These are phyloP conservation scores for Penicillium salamii DNA, from an alignment of 495 filamentous ascomycete species.

Conservation along the genomic window DNA sequence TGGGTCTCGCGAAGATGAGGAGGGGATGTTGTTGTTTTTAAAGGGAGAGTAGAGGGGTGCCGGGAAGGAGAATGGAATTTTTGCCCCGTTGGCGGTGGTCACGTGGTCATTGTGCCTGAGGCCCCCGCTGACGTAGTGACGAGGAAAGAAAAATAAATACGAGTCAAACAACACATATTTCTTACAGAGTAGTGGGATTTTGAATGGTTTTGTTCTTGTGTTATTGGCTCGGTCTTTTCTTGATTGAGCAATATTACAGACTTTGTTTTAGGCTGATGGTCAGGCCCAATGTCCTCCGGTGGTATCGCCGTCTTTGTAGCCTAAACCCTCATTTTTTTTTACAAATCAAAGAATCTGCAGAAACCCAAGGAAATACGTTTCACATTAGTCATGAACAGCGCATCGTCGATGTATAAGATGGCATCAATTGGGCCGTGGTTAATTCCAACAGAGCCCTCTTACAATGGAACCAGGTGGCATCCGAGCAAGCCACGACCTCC, in stretches of 20 bases:
- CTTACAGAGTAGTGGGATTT: not conserved
- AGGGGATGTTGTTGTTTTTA: constrained; percentile 21
- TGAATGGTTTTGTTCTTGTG: not conserved
- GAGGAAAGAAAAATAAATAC: too few species aligned
- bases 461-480: constrained; percentile 81
- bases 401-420: constrained; percentile 3
- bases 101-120: constrained; percentile 38
- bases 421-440: not conserved
- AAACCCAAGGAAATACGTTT: not conserved
- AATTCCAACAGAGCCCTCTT: constrained; percentile 5
- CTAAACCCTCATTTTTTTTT: not conserved
- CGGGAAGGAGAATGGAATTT: constrained; percentile 44
- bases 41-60: constrained; percentile 19
- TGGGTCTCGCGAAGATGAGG: not conserved
- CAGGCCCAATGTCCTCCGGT: not conserved
- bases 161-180: constrained; percentile 8
- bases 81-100: constrained; percentile 40
- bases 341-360: not conserved
- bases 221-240: too few species aligned
- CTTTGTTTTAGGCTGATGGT: not conserved
- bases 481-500: constrained; percentile 85
- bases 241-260: too few species aligned
- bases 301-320: not conserved
- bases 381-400: constrained; percentile 11
- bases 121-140: constrained; percentile 23